A percentile compares a stretch with the other conserved stretches of the same genome.
phyloP scores from a whole-genome alignment of 2,329 filamentous ascomycete genomes.

The Phoma sp. region DNA sequence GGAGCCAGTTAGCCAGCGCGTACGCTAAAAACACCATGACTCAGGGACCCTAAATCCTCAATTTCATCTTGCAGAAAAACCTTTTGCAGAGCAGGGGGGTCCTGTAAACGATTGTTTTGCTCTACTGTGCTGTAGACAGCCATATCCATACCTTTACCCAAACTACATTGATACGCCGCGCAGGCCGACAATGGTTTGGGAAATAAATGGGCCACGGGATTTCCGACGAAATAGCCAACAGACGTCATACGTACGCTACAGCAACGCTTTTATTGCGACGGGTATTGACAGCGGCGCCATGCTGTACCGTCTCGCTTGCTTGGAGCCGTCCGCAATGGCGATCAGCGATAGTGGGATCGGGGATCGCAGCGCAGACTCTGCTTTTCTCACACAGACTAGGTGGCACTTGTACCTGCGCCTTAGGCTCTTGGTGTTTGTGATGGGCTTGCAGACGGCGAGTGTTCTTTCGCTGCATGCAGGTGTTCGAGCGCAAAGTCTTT shows the following conservation, averaged over 20 bases:
- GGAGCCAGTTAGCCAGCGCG: too few species aligned
- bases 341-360: slow-evolving; percentile 4
- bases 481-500: too few species aligned
- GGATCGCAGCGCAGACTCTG: background rate
- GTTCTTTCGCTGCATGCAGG: too few species aligned
- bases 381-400: background rate
- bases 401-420: background rate
- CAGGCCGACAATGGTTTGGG: too few species aligned
- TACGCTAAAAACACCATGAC: too few species aligned
- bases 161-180: too few species aligned
- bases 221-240: background rate
- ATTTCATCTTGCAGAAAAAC: too few species aligned
- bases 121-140: too few species aligned
- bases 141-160: too few species aligned
- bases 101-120: too few species aligned
- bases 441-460: background rate
- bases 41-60: too few species aligned
- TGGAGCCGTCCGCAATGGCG: background rate
- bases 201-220: background rate
- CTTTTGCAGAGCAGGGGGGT: too few species aligned
- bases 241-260: background rate
- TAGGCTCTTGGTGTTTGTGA: background rate
- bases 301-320: background rate
- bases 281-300: slow-evolving; percentile 10
- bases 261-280: background rate